Conservation (phyloP, 768 basidiomycete species). For the Boletus edulis region DNA sequence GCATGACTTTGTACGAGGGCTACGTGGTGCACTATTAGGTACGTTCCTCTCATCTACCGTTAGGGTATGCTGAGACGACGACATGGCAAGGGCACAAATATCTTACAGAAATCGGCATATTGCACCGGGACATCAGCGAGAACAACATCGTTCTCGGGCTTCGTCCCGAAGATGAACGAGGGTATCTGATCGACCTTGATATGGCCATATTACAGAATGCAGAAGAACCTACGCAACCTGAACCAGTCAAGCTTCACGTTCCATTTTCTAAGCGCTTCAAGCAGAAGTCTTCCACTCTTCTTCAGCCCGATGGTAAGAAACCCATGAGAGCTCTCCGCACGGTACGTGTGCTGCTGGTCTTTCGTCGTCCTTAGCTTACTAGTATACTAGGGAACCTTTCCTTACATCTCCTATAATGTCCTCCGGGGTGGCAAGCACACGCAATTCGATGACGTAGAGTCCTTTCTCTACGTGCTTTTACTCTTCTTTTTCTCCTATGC, state of each 20-base stretch:
- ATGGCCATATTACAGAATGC: neutral
- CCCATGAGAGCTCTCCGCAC: neutral
- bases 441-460: too few species aligned
- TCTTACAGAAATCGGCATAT: slow-evolving; percentile 17
- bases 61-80: neutral
- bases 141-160: slow-evolving; percentile 33
- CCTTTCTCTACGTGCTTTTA: too few species aligned
- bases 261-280: too few species aligned
- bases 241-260: neutral
- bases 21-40: slow-evolving; percentile 15
- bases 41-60: neutral
- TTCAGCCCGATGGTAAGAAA: neutral
- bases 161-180: neutral
- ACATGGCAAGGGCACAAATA: slow-evolving; percentile 12
- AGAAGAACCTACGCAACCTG: neutral
- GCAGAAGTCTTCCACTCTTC: neutral
- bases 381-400: neutral
- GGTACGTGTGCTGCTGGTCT: neutral
- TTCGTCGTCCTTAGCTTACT: neutral
- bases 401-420: neutral
- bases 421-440: too few species aligned
- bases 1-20: slow-evolving; percentile 18
- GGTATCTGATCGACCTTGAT: neutral
- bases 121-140: slow-evolving; percentile 34
- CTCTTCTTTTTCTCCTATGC: too few species aligned